A percentile compares a stretch with the other conserved stretches of the same genome.
Conservation (phyloP, 192 early-diverging fungal species). For the Gamsiella multidivaricata region DNA sequence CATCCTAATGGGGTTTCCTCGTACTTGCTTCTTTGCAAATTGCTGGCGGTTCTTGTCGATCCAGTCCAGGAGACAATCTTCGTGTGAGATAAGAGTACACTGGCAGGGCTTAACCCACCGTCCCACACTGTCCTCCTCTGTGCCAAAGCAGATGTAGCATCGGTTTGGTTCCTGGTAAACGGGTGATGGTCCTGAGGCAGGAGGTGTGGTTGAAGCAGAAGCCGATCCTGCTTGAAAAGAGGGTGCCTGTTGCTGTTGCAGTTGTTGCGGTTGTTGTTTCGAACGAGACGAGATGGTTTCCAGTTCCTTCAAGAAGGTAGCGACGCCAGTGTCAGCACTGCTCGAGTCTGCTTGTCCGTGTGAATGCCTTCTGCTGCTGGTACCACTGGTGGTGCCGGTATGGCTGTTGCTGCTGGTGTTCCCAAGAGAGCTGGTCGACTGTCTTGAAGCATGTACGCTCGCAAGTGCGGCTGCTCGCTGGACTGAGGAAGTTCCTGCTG, state of each 20-base stretch:
- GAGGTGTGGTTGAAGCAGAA: neutral
- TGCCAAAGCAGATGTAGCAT: constrained; percentile 87
- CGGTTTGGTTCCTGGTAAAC: constrained; percentile 49
- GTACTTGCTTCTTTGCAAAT: constrained; percentile 60
- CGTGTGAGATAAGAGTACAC: constrained; percentile 82
- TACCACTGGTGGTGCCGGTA: neutral
- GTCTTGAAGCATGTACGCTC: constrained; percentile 9
- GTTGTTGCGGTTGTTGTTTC: constrained; percentile 16
- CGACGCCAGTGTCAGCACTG: neutral
- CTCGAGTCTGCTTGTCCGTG: neutral
- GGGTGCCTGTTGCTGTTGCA: neutral
- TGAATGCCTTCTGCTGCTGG: neutral
- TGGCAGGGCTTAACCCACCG: constrained; percentile 78
- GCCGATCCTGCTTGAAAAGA: neutral
- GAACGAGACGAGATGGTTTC: constrained; percentile 30
- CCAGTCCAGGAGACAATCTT: constrained; percentile 82
- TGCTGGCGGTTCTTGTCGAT: constrained; percentile 74
- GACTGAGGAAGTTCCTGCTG: constrained; percentile 16
- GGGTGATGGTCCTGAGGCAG: neutral
- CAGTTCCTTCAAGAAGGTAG: constrained; percentile 33
- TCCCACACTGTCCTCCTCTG: constrained; percentile 65
- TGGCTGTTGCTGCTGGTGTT: neutral
- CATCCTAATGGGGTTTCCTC: neutral
- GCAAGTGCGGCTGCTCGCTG: constrained; percentile 9
- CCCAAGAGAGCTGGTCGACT: neutral